These are phyloP conservation scores for Verruconis gallopava DNA, from an alignment of 2,329 filamentous ascomycete species.

Conservation along the genomic window DNA sequence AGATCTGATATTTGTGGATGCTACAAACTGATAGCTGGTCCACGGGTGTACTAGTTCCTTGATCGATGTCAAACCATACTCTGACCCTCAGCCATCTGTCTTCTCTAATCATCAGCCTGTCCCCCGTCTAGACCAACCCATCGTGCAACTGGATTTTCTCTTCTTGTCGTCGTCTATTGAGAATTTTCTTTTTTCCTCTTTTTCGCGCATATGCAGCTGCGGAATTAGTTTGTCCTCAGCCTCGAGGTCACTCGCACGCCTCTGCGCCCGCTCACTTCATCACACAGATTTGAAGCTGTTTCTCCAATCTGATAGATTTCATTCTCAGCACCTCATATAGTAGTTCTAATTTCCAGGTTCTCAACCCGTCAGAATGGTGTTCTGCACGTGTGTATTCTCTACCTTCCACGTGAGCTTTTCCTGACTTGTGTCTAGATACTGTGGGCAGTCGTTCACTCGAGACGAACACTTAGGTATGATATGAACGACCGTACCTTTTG, in stretches of 20 bases:
- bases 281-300: no score
- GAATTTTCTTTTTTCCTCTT: no score
- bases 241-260: slow-evolving; percentile 2
- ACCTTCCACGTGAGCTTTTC: not conserved
- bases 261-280: slow-evolving; percentile 5
- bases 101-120: no score
- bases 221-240: slow-evolving; percentile 4
- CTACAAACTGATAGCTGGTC: no score
- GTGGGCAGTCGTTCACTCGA: slow-evolving; percentile 39
- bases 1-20: no score
- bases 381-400: slow-evolving; percentile 26
- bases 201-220: not conserved
- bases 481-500: no score
- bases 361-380: slow-evolving; percentile 30
- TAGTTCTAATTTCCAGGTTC: slow-evolving; percentile 9
- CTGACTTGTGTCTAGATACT: slow-evolving; percentile 22
- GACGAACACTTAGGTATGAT: slow-evolving; percentile 35
- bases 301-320: slow-evolving; percentile 5
- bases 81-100: no score
- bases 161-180: no score
- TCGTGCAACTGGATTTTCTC: no score
- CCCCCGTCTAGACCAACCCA: no score
- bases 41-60: no score
- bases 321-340: not conserved
- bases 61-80: no score